Evolutionary conservation across 2,329 filamentous ascomycete genomes (phyloP).

Genomic region (Orbilia javanica): DNA sequence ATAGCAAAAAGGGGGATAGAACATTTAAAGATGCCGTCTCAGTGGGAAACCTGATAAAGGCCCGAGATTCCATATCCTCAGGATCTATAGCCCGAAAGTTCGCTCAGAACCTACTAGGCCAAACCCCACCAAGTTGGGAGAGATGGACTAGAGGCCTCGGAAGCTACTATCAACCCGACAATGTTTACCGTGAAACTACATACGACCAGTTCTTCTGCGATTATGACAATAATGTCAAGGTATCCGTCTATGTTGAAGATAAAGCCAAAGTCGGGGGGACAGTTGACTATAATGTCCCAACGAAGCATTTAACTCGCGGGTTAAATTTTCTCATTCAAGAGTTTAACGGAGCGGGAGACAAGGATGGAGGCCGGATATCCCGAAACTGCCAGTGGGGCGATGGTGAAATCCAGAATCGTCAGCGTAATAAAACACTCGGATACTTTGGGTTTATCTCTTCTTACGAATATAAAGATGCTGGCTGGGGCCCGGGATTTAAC

Average conservation of each 20-base stretch:
- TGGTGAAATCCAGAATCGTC: not conserved
- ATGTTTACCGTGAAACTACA: not conserved
- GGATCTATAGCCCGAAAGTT: not conserved
- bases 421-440: not conserved
- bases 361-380: not conserved
- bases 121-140: not conserved
- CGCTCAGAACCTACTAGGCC: not conserved
- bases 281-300: not conserved
- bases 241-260: not conserved
- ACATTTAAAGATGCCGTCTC: not conserved
- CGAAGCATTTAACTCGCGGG: not conserved
- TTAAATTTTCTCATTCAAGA: not conserved
- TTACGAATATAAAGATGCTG: not conserved
- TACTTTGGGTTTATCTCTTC: not conserved
- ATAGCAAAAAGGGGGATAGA: not conserved
- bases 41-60: not conserved
- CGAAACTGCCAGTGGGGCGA: not conserved
- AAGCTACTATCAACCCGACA: too few relatives aligned
- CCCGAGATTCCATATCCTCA: not conserved
- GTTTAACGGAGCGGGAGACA: not conserved
- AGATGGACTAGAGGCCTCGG: not conserved
- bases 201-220: constrained; percentile 2
- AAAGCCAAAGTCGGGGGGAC: too few relatives aligned
- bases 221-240: not conserved
- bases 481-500: not conserved